Evolutionary conservation across 768 basidiomycete genomes (phyloP), one percentile per base, ranked within the genome.

Genomic region (Mycena sanguinolenta): DNA sequence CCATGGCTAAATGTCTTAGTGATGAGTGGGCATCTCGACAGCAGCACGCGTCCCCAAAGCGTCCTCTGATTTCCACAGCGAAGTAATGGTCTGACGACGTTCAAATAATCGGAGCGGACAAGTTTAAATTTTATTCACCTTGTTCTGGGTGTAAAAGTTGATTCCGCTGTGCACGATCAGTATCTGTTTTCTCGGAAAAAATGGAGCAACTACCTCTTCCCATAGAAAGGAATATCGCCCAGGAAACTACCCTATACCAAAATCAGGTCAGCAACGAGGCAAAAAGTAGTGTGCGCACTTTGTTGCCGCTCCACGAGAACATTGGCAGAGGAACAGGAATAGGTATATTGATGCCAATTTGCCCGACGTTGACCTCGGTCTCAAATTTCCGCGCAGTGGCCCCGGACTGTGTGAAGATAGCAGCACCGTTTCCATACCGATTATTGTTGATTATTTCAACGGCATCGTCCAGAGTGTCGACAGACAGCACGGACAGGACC

Each of bases 301-400:
- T 97, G 84, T 96, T 97, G 30, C 98, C 97, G 75, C 94, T 95
- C 95, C 95, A 97, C 32, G 95, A 89, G 84, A 98, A 98, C 94
- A 98, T 97, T 19, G 93, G 93, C 65, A 88, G 76, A 53, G 97
- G 97, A 7, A 99, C 97, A 17, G 96, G 94, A 59, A 95, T 95
- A 4, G 95, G 94, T 12, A 96, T 92, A 78, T 97, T 98, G 79
- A 98, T 90, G 52, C 97, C 97, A 76, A 99, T 89, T 81, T 95
- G 96, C 27, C 96, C 96, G 61, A 95, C 91, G 73, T 98, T 94
- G 62, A 97, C 91, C 54, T 91, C 87, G 16, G 84, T 85, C 82
- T 71, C 97, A 71, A 98, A 99, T 80, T 93, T 95, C 65, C 97
- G 90, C 21, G 96, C 97, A 9, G 96, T 95, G 38, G 97, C 95